Evolutionary conservation across 495 filamentous ascomycete genomes (phyloP), one percentile per base, ranked within the genome.

Genomic region (Penicillium antarcticum): DNA sequence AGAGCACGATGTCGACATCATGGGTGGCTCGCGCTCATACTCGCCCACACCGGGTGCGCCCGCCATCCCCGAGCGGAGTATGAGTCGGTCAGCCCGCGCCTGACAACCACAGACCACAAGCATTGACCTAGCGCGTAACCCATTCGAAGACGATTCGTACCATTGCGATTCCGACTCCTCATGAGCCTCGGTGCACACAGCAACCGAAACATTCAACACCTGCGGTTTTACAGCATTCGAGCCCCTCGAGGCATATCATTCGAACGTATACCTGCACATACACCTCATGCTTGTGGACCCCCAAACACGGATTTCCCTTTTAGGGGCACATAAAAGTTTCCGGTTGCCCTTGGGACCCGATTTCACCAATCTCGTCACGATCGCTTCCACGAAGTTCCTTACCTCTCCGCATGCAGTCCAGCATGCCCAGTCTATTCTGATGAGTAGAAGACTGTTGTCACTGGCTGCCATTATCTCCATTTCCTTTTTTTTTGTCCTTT

Each of bases 1-100:
- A 46, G 79, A 81, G 56, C 79, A 82, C 56, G 76, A 82, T 39
- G 76, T 81, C 42, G 79, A 82, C 34, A 64, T 75, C 45, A 63
- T 72, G 47, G 67, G 66, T 13, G 65, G 60, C 10, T 46, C 68
- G 36, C 65, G 74, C 34, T 69, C 74, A 32, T 76, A 72, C 58
- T 77, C 74, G 19, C 74, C 74, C 23, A 75, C 70, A 8, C 63
- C 67, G 31, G 49, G 48, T 46, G 72, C 65, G 12, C 47, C 47
- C 18, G 16, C 47, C 7, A 34, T 49, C 29, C 47, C 47, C 14
- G 74, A 76, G 58, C 71, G 74, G 36, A 76, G 65, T 26, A 70
- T 71, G 68, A 77, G 74, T 58, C 73, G 74, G 29, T 74, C 74
- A 24, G 65, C 67, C 18, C 66, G 71, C 32, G 59, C 66, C 52